Base-by-base conservation (phyloP, 148 eudicot species). In the Fallopia convolvulus region DNA sequence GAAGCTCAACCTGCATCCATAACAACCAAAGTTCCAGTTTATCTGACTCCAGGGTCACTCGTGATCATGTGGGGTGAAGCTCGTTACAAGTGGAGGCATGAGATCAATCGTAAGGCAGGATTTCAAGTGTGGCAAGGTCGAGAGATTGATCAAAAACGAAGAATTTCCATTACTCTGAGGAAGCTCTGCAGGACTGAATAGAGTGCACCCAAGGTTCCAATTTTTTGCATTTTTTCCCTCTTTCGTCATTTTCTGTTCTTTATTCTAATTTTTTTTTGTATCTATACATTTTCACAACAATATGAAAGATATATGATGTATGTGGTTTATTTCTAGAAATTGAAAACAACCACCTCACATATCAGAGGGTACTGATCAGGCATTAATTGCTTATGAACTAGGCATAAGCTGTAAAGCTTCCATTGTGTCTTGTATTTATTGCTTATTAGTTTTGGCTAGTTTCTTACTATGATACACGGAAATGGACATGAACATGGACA, bases 71-170 rank as follows among this genome's bases (percentile, higher is more conserved):
- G 84, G 87, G 98, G 93, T 52, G 96, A 94, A 44, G 97, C 98
- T 47, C 91, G 98, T 46, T 92, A 92, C 75, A 77, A 20, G 3
- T 94, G 98, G 98, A 92, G 87, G 87, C 98, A 94, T 53, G 98
- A 92, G 81, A 94, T 94, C 47, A 89, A 90, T 71, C 90, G 98
- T 8, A 92, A 85, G 66, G 86, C 91, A 6, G 98, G 92, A n/a
- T 88, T 87, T 65, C 98, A 94, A 76, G 80, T 78, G 8, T 94
- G 97, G 95, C 79, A 90, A 56, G 97, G 87, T 40, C 74, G 79
- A 83, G 91, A 89, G 15, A 84, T 94, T 52, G 89, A 89, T 66
- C 96, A 94, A 83, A 81, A 80, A 76, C 83, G 81, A 77, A 88
- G 98, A 82, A 92, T 89, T 42, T 94, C 97, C 7, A 82, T 94